Percentiles rank a stretch among this genome's conserved stretches.
Conservation (phyloP, 805 yeast species). For the Candida wancherniae region DNA sequence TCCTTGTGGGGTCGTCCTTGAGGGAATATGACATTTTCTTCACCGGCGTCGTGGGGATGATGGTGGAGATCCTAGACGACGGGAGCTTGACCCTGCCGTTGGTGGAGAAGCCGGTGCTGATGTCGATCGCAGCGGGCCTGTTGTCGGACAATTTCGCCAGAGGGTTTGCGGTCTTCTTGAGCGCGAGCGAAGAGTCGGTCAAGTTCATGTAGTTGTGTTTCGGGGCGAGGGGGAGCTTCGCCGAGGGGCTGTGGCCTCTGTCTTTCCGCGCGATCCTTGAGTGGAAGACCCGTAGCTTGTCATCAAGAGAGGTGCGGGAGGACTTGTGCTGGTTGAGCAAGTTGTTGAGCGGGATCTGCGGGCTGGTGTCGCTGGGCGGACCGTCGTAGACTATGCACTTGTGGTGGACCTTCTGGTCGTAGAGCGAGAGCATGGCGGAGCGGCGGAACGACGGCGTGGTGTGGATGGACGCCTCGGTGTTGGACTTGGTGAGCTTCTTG, state of each 20-base stretch:
- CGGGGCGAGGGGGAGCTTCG: conserved; percentile 6
- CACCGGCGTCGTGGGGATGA: conserved; percentile 66
- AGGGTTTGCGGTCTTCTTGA: conserved; percentile 25
- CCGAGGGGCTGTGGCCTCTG: not conserved
- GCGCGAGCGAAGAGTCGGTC: conserved; percentile 36
- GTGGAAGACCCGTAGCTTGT: conserved; percentile 22
- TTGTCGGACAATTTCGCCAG: not conserved
- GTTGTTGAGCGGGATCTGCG: conserved; percentile 36
- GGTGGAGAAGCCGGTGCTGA: conserved; percentile 39
- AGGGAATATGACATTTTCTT: conserved; percentile 48
- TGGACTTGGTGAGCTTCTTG: conserved; percentile 26
- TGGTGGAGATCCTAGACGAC: conserved; percentile 36
- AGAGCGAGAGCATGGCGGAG: conserved; percentile 42
- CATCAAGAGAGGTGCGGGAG: conserved; percentile 29
- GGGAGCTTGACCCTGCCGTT: conserved; percentile 52
- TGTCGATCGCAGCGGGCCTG: not conserved
- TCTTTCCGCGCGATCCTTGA: conserved; percentile 3
- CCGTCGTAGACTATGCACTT: conserved; percentile 32
- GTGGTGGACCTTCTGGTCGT: conserved; percentile 34
- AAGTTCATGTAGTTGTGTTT: conserved; percentile 36
- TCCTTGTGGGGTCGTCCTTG: conserved; percentile 7
- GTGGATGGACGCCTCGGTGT: conserved; percentile 35
- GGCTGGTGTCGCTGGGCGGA: conserved; percentile 25
- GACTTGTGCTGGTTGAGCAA: conserved; percentile 36
- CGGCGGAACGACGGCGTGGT: conserved; percentile 42